These are phyloP conservation scores for Pseudogymnoascus sp. DNA, from an alignment of 2,329 filamentous ascomycete genomes.

Conservation along the genomic window DNA sequence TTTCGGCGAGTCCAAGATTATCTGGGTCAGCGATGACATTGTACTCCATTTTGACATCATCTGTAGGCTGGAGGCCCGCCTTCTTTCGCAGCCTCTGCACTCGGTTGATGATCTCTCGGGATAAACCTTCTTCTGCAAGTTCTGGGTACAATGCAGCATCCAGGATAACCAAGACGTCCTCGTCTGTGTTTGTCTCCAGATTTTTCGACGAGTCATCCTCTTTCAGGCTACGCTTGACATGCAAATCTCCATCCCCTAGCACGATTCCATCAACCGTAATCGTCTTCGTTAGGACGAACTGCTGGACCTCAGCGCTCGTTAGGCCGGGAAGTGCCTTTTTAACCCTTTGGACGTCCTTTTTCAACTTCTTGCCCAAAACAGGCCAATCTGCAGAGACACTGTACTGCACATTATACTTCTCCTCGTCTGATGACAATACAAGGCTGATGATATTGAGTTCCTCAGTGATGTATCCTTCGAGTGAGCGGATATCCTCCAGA, in stretches of 20 bases:
- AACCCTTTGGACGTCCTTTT: slow-evolving; percentile 86
- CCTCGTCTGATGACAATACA: slow-evolving; percentile 77
- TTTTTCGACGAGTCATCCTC: slow-evolving; percentile 63
- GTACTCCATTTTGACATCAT: slow-evolving; percentile 96
- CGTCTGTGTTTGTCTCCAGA: slow-evolving; percentile 80
- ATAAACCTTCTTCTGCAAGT: slow-evolving; percentile 79
- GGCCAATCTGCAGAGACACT: slow-evolving; percentile 89
- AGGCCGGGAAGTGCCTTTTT: slow-evolving; percentile 81
- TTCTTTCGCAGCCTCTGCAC: slow-evolving; percentile 92
- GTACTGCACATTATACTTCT: slow-evolving; percentile 86
- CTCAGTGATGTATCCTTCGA: slow-evolving; percentile 83
- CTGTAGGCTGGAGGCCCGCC: slow-evolving; percentile 80
- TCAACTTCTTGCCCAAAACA: slow-evolving; percentile 89
- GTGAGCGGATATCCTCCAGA: slow-evolving; percentile 75
- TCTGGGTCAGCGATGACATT: slow-evolving; percentile 72
- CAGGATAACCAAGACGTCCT: slow-evolving; percentile 86
- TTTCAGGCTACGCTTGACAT: slow-evolving; percentile 71
- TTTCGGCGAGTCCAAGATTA: slow-evolving; percentile 60
- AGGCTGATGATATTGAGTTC: slow-evolving; percentile 88
- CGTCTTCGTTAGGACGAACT: slow-evolving; percentile 64
- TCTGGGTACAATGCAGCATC: slow-evolving; percentile 77
- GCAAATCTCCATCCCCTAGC: slow-evolving; percentile 73
- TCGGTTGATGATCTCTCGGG: slow-evolving; percentile 85
- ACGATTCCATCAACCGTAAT: slow-evolving; percentile 81
- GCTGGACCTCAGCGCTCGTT: slow-evolving; percentile 72